phyloP scores from a whole-genome alignment of 192 early-diverging fungal genomes.

The Chytriomyces sp. region DNA sequence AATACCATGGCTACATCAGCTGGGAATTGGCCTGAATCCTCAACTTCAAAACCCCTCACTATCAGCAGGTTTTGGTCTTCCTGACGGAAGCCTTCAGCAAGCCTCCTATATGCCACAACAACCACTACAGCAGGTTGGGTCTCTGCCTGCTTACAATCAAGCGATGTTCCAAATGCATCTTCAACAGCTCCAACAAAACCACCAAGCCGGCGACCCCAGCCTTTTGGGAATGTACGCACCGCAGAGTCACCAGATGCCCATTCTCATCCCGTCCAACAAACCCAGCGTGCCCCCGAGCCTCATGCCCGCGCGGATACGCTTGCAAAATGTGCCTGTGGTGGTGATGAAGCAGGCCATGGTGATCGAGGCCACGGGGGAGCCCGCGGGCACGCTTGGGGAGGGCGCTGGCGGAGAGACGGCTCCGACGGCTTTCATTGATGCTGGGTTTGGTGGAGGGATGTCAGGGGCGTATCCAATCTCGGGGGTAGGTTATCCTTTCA shows the following conservation, averaged over 20 bases:
- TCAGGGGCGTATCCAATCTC: background rate
- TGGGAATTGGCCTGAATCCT: background rate
- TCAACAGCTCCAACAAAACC: conserved; percentile 7
- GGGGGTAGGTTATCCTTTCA: too few species aligned
- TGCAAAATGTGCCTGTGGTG: conserved; percentile 25
- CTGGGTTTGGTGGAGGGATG: background rate
- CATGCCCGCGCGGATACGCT: conserved; percentile 24
- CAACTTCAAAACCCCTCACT: background rate
- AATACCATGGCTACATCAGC: background rate
- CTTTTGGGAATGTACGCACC: background rate
- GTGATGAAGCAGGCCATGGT: conserved; percentile 28
- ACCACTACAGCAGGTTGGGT: background rate
- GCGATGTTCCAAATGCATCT: too few species aligned
- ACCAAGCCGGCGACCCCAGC: background rate
- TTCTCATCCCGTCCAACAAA: background rate
- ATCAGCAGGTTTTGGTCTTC: background rate
- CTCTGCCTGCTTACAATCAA: too few species aligned
- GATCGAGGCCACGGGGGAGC: conserved; percentile 26
- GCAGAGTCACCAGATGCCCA: background rate
- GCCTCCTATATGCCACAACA: background rate
- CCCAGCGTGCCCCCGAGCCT: conserved; percentile 23
- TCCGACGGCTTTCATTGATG: background rate
- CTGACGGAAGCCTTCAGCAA: background rate
- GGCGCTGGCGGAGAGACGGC: background rate
- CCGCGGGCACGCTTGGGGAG: conserved; percentile 7